Evolutionary conservation across 192 early-diverging fungal genomes (phyloP), one percentile per base, ranked within the genome.

Genomic region (Radiomyces spectabilis): DNA sequence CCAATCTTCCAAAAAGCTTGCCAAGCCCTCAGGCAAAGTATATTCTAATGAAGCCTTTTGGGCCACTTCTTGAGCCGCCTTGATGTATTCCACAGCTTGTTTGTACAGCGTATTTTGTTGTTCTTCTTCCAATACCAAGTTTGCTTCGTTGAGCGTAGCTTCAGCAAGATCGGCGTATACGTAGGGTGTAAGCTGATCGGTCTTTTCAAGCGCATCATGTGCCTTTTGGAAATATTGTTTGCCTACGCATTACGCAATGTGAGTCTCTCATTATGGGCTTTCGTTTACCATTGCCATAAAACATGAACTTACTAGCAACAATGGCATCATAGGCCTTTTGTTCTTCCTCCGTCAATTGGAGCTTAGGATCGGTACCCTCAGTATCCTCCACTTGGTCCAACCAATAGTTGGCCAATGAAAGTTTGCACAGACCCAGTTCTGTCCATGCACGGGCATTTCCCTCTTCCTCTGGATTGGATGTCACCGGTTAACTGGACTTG

Each of bases 1-100:
- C 57, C 53, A 64, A 37, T 70, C 61, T n/a, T 61, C 61, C 16
- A 70, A 35, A 51, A 70, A 70, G 19, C 16, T 44, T 16, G 38
- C 57, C 6, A 70, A 41, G n/a, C 51, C 68, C 25, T 63, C 68
- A 24, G 68, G 68, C 38, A 70, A 33, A 16, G 25, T 37, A 38
- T 48, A 57, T 12, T 55, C 57, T 16, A n/a, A 24, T 15, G 49
- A 30, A 7, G 31, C 29, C 12, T 34, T 34, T 3, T 49, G 37
- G 9, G 40, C 51, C 21, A 53, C 32, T 16, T 22, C 37, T 0
- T 61, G 55, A 9, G 58, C 53, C n/a, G 55, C 56, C 12, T 55
- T 41, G 15, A 65, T 43, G 4, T 43, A 29, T 2, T 15, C 48
- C 5, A 65, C 51, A 9, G 53, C 62, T 32, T 57, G 7, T 30